Percentiles rank a stretch among this genome's conserved stretches.
Evolutionary conservation across 306 rosid species (phyloP).

Genomic region (Oemleria cerasiformis): DNA sequence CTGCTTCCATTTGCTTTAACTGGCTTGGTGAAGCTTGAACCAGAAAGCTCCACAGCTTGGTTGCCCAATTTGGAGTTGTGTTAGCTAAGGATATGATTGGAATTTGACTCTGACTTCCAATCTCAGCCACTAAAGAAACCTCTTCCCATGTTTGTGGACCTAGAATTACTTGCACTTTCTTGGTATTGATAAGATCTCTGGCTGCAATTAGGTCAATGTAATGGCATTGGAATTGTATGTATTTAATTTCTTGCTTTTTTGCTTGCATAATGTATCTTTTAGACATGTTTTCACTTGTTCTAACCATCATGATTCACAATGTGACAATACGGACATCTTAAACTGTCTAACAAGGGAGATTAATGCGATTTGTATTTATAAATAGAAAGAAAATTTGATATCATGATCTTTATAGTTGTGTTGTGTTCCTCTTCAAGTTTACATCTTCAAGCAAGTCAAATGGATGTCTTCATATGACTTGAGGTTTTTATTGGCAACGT

Average conservation of each 20-base stretch:
- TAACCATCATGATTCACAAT: too few species aligned
- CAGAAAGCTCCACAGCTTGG: slow-evolving; percentile 10
- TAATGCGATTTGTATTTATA: background rate
- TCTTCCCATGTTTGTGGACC: slow-evolving; percentile 17
- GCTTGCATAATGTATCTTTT: too few species aligned
- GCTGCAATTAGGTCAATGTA: slow-evolving; percentile 6
- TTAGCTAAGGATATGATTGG: slow-evolving; percentile 18
- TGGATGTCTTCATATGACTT: background rate
- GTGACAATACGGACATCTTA: too few species aligned
- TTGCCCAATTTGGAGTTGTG: slow-evolving; percentile 6
- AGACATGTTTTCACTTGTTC: too few species aligned
- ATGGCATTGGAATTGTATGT: background rate
- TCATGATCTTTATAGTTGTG: too few species aligned
- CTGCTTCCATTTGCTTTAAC: slow-evolving; percentile 14
- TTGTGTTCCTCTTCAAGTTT: background rate
- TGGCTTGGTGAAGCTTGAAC: slow-evolving; percentile 14
- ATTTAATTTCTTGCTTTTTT: background rate
- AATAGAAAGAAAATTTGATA: too few species aligned
- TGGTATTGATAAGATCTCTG: slow-evolving; percentile 5
- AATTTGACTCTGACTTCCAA: slow-evolving; percentile 4
- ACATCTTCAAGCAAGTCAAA: background rate
- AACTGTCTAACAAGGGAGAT: too few species aligned
- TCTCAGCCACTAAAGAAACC: background rate
- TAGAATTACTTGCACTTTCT: slow-evolving; percentile 7
- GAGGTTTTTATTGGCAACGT: background rate